Base-by-base conservation (phyloP, 805 yeast species). In the Candida oleophila region DNA sequence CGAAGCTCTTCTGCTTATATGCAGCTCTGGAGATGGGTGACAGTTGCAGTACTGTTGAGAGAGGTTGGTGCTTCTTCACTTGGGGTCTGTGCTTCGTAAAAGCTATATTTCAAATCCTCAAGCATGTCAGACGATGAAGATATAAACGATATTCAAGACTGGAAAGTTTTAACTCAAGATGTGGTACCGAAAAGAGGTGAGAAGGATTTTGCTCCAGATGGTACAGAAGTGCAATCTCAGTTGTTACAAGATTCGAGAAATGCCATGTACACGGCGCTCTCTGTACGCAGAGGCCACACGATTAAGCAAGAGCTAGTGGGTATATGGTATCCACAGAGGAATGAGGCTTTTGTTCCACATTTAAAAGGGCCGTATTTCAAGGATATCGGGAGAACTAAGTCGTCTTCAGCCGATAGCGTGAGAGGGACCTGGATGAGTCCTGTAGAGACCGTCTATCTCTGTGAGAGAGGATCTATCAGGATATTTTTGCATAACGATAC, bases 201-300 rank as follows among this genome's bases (percentile, higher is more conserved):
- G 47, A 91, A 91, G 60, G 96, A 88, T 53, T 87, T 82, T 53
- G 96, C 83, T 49, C 96, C 95, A 0, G 92, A 85, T 59, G 89
- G 88, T 0, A 83, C 90, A 0, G 54, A 57, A 4, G 59, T 69
- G 4, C 94, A 87, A 60, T 60, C 56, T 3, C 49, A 59, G 3
- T 62, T 69, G 15, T 69, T 91, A 3, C 65, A 68, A 9, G 71
- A 70, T 21, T 81, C 92, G 9, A 69, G 87, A 44, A 65, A 76
- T 25, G 82, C 85, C 22, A 90, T 91, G 96, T 89, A 79, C 57
- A 67, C 70, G 2, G 91, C 95, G 0, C 66, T 90, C 22, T 58
- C 55, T 1, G 68, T 69, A 2, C 69, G 71, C 1, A 68, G 90
- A 45, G 82, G 84, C 11, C 69, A 65, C 40, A 65, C 61, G 38